Base-by-base conservation (phyloP, 2,329 filamentous ascomycete genomes). In the Alternaria tenuissima region DNA sequence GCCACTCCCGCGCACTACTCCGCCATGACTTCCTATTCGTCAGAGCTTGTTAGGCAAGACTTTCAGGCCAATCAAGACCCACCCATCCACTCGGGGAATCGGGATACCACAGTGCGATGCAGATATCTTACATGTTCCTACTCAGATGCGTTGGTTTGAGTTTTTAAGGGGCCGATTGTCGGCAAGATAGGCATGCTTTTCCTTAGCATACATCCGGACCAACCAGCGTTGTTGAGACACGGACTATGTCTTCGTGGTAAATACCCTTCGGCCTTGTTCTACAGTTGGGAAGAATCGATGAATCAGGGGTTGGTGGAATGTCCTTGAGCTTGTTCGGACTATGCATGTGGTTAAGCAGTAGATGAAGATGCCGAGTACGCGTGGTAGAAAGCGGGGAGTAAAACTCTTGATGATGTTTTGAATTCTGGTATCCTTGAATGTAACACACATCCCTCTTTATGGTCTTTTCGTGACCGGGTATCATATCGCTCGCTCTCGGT, bases 11-110 rank as follows among this genome's bases (percentile, higher is more conserved):
- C 12, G 39, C 20, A 42, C 39, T 42, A 43, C 41, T 43, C 41
- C 30, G 46, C 46, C 46, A 48, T 36, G 30, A 36, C 12, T 34
- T 48, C 46, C 46, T 48, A 48, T 36, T 48, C 28, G 46, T 36
- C 46, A 48, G 18, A 48, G 20, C 20, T 30, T 32, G 12, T 30
- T 48, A 20, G 46, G 30, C 30, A 48, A 20, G 18, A 24, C 46
- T 22, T 7, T 24, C 46, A 34, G 46, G 46, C 46, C 46, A 48
- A 48, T 48, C 18, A 36, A 11, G 30, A 24, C 30, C 46, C 30
- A 36, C 8, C 20, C 46, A 16, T n/a, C 46, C 30, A 48, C 30
- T 48, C 46, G 46, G 46, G 46, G 46, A 36, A 48, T 36, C 46
- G 30, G 46, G 30, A 48, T n/a, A 48, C 14, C 18, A 36, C 30